Evolutionary conservation across 129 eudicot genomes (phyloP).

Genomic region (Pulicaria dysenterica): DNA sequence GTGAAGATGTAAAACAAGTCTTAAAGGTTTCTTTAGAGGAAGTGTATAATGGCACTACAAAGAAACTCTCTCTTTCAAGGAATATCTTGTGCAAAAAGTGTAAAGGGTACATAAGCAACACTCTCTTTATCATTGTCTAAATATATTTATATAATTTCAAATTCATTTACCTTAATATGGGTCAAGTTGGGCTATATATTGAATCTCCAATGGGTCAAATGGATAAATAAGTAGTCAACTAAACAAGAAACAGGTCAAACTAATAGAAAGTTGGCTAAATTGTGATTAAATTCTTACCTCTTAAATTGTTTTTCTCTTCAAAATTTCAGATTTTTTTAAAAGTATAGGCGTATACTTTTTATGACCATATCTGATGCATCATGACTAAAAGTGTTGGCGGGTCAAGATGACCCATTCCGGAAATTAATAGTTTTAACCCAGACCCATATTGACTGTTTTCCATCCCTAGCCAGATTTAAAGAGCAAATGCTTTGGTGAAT

Average conservation of each 20-base stretch:
- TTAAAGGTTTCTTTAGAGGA: conserved; percentile 81
- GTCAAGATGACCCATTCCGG: not conserved
- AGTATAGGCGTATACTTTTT: no score
- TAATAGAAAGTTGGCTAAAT: not conserved
- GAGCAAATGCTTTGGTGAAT: not conserved
- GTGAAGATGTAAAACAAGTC: conserved; percentile 70
- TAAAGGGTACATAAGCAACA: conserved; percentile 57
- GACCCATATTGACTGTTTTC: not conserved
- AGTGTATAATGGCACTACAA: conserved; percentile 66
- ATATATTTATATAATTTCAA: not conserved
- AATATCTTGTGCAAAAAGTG: conserved; percentile 70
- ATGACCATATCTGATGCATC: no score
- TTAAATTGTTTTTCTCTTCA: not conserved
- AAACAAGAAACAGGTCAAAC: not conserved
- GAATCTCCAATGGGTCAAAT: not conserved
- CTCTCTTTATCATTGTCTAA: not conserved
- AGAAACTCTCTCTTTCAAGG: conserved; percentile 69
- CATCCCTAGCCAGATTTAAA: not conserved
- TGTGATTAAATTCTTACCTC: not conserved
- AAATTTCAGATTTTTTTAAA: not conserved
- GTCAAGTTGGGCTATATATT: not conserved
- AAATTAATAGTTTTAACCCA: not conserved
- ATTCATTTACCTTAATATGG: not conserved
- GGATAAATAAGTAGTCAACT: not conserved
- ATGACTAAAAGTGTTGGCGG: not conserved